These are phyloP conservation scores for Daedaleopsis nitida DNA, from an alignment of 768 basidiomycete genomes.

Conservation along the genomic window DNA sequence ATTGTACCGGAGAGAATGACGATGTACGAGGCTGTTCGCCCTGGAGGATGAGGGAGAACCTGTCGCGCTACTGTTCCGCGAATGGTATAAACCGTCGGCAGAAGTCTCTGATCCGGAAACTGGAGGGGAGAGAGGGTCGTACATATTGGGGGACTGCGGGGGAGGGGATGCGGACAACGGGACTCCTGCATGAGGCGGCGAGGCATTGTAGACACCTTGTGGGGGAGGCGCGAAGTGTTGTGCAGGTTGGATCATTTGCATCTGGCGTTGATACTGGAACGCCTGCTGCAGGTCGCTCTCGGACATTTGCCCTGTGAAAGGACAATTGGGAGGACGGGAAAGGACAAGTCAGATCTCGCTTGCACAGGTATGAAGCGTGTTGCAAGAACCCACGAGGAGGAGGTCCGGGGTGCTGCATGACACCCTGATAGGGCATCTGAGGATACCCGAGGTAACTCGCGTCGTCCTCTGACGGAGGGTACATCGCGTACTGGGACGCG, in stretches of 20 bases:
- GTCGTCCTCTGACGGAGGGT: conserved; percentile 36
- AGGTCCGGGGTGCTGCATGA: conserved; percentile 49
- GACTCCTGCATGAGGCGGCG: conserved; percentile 65
- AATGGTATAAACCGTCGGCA: conserved; percentile 80
- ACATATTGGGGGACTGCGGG: conserved; percentile 77
- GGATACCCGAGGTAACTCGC: conserved; percentile 35
- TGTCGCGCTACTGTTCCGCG: conserved; percentile 71
- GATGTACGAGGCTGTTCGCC: conserved; percentile 75
- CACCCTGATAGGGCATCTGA: conserved; percentile 58
- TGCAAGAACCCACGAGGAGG: conserved; percentile 69
- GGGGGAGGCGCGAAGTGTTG: conserved; percentile 50
- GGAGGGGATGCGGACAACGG: conserved; percentile 60
- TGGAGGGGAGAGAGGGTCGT: conserved; percentile 84
- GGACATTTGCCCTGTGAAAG: conserved; percentile 61
- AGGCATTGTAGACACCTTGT: conserved; percentile 54
- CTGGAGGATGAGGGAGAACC: conserved; percentile 81
- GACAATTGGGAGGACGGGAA: conserved; percentile 39
- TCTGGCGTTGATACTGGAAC: conserved; percentile 55
- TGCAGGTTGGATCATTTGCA: conserved; percentile 69
- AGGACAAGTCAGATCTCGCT: conserved; percentile 58
- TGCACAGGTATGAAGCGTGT: conserved; percentile 33
- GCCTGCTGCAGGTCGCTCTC: conserved; percentile 70
- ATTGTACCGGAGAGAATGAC: conserved; percentile 69
- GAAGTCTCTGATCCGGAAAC: conserved; percentile 90
- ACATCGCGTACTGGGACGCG: conserved; percentile 36